Evolutionary conservation across 352 stramenopile species (phyloP).

Genomic region (Globisporangium lucens): DNA sequence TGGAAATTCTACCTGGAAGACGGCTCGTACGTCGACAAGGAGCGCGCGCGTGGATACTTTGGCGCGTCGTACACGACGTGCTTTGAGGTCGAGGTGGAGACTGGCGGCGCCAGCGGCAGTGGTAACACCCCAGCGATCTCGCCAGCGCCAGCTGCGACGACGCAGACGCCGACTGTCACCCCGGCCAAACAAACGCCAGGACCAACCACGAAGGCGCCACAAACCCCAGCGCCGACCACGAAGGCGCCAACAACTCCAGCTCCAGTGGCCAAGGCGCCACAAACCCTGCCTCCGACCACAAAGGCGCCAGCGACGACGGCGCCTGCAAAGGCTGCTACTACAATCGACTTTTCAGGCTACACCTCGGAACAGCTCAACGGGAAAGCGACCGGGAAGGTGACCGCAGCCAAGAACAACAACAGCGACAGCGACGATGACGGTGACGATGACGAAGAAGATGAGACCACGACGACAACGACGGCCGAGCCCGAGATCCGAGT

Average conservation of each 20-base stretch:
- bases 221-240: neutral
- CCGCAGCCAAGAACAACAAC: neutral
- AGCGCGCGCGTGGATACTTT: slow-evolving; percentile 53
- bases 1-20: slow-evolving; percentile 69
- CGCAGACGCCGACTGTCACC: slow-evolving; percentile 11
- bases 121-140: slow-evolving; percentile 1
- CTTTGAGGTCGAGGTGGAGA: slow-evolving; percentile 60
- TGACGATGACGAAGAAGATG: neutral
- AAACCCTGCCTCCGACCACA: neutral
- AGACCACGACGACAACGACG: neutral
- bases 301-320: slow-evolving; percentile 5
- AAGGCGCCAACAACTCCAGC: slow-evolving; percentile 1
- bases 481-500: neutral
- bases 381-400: neutral
- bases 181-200: slow-evolving; percentile 8
- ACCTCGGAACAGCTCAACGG: slow-evolving; percentile 13
- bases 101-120: slow-evolving; percentile 13
- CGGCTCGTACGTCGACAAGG: slow-evolving; percentile 47
- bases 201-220: slow-evolving; percentile 11
- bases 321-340: slow-evolving; percentile 2
- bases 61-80: slow-evolving; percentile 64
- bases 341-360: slow-evolving; percentile 15
- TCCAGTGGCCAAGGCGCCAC: neutral
- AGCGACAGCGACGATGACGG: neutral
- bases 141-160: slow-evolving; percentile 6